Evolutionary conservation across 2,329 filamentous ascomycete species (phyloP).

Genomic region (Arthrobotrys entomopaga): DNA sequence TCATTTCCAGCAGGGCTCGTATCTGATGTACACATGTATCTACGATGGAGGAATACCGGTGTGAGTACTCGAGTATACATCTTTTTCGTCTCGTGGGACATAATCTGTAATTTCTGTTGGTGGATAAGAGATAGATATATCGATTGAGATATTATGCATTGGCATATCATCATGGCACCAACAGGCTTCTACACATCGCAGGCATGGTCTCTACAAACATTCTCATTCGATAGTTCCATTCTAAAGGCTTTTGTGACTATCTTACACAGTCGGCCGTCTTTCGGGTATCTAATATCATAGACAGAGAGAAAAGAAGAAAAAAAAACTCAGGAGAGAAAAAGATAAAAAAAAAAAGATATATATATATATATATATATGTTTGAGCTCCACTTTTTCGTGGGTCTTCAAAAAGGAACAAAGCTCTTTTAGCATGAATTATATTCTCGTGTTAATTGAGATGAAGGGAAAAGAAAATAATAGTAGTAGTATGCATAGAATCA

Average conservation of each 20-base stretch:
- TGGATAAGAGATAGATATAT: too few species aligned
- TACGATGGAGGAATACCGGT: too few species aligned
- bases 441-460: slow-evolving; percentile 29
- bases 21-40: too few species aligned
- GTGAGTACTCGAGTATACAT: neutral
- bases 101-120: too few species aligned
- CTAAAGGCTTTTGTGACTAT: slow-evolving; percentile 43
- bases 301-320: slow-evolving; percentile 11
- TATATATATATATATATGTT: slow-evolving; percentile 26
- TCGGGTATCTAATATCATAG: slow-evolving; percentile 51
- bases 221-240: slow-evolving; percentile 29
- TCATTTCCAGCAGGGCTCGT: too few species aligned
- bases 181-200: too few species aligned
- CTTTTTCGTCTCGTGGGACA: neutral
- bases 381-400: neutral
- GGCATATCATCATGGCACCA: too few species aligned
- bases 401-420: slow-evolving; percentile 8
- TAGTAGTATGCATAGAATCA: slow-evolving; percentile 39
- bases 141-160: too few species aligned
- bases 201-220: too few species aligned
- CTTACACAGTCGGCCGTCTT: slow-evolving; percentile 51
- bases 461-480: slow-evolving; percentile 20
- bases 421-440: slow-evolving; percentile 15
- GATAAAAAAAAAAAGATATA: neutral
- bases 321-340: neutral